Percentiles rank a stretch among this genome's conserved stretches.
phyloP scores from a whole-genome alignment of 305 asterid genomes.

The Solanum hybrid region DNA sequence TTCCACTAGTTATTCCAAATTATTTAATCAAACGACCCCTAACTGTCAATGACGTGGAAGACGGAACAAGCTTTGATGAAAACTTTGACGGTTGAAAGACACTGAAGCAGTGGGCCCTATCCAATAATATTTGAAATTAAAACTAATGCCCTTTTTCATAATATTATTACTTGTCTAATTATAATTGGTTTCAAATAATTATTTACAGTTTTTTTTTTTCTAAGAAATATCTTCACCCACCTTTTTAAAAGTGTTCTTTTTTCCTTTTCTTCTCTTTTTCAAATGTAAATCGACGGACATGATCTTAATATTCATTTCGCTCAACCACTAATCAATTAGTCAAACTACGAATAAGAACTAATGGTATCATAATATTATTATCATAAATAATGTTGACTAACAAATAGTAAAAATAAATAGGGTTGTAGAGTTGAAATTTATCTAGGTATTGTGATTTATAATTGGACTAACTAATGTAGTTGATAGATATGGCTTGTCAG shows the following conservation, averaged over 20 bases:
- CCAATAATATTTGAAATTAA: neutral
- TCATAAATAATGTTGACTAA: neutral
- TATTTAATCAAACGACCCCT: neutral
- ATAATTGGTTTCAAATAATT: neutral
- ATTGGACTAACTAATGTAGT: neutral
- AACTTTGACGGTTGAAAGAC: conserved; percentile 4
- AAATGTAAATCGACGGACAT: neutral
- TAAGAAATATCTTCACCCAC: neutral
- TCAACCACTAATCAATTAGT: neutral
- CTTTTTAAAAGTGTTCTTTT: neutral
- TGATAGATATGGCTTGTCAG: neutral
- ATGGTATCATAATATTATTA: neutral
- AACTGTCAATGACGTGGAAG: conserved; percentile 8
- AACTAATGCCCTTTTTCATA: neutral
- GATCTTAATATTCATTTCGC: neutral
- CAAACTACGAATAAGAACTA: neutral
- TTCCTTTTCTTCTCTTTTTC: neutral
- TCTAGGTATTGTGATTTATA: neutral
- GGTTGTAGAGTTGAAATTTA: neutral
- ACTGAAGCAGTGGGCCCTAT: neutral
- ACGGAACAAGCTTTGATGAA: neutral
- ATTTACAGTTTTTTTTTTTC: neutral
- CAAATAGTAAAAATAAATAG: neutral
- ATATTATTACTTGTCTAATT: neutral
- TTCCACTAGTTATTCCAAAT: neutral